A percentile compares a stretch with the other conserved stretches of the same genome.
Conservation (phyloP, 805 yeast genomes). For the Saccharomycopsis fibuligera region DNA sequence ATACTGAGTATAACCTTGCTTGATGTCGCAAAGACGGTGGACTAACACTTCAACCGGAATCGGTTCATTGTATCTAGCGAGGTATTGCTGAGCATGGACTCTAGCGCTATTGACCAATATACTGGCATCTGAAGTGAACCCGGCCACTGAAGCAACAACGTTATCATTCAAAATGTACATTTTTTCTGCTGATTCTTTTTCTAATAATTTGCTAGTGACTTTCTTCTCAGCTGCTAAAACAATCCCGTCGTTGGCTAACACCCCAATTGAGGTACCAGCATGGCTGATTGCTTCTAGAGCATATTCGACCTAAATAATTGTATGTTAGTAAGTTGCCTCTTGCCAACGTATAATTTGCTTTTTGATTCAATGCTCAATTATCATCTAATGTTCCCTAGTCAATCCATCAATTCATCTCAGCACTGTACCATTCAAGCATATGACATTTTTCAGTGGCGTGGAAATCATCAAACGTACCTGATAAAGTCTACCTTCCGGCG, state of each 20-base stretch:
- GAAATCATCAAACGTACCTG: too few relatives aligned
- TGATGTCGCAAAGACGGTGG: conserved; percentile 81
- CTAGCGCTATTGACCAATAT: conserved; percentile 87
- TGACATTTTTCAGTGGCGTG: too few relatives aligned
- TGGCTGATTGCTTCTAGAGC: conserved; percentile 96
- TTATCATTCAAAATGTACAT: conserved; percentile 79
- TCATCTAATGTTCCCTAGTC: too few relatives aligned
- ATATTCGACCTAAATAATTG: conserved; percentile 61
- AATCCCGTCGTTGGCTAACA: conserved; percentile 74
- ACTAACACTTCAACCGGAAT: conserved; percentile 92
- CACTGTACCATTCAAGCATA: too few relatives aligned
- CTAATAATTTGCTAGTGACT: conserved; percentile 85
- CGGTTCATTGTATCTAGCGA: conserved; percentile 83
- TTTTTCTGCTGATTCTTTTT: conserved; percentile 92
- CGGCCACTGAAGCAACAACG: conserved; percentile 92
- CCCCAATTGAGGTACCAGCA: conserved; percentile 97
- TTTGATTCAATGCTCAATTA: too few relatives aligned
- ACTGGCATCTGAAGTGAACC: conserved; percentile 95
- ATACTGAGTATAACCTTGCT: conserved; percentile 97
- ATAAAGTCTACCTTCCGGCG: conserved; percentile 97
- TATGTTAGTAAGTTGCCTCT: too few relatives aligned
- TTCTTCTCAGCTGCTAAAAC: conserved; percentile 96
- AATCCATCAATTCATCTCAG: too few relatives aligned
- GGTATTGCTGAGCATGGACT: conserved; percentile 72
- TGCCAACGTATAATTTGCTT: too few relatives aligned